Evolutionary conservation across 805 yeast genomes (phyloP).

Genomic region (Myxozyma melibiosi): DNA sequence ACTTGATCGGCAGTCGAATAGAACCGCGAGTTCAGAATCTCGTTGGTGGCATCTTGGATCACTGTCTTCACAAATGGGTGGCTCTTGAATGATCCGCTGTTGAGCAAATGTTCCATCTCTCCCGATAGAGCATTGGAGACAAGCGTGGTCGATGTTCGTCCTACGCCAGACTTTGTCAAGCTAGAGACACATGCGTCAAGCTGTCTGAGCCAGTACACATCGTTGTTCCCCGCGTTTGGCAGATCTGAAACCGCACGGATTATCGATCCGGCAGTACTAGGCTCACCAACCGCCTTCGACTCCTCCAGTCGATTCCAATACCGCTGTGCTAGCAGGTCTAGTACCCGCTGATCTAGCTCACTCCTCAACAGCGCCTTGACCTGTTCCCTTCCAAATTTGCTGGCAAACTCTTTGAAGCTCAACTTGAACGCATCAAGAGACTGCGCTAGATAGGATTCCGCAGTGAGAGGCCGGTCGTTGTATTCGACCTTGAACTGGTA

Average conservation of each 20-base stretch:
- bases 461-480: constrained; percentile 90
- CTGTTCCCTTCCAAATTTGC: constrained; percentile 79
- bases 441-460: constrained; percentile 90
- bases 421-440: constrained; percentile 84
- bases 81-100: constrained; percentile 70
- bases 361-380: constrained; percentile 74
- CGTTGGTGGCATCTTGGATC: constrained; percentile 80
- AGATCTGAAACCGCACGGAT: constrained; percentile 61
- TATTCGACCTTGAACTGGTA: constrained; percentile 95
- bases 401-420: constrained; percentile 83
- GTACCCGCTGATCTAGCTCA: constrained; percentile 84
- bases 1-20: constrained; percentile 97
- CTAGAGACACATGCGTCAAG: constrained; percentile 81
- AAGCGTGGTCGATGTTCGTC: constrained; percentile 81
- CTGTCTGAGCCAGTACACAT: constrained; percentile 84
- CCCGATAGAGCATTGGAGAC: constrained; percentile 77
- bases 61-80: constrained; percentile 86
- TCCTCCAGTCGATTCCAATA: constrained; percentile 80
- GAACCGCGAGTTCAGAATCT: constrained; percentile 75
- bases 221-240: constrained; percentile 60
- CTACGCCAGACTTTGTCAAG: constrained; percentile 90
- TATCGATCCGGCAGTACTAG: constrained; percentile 25
- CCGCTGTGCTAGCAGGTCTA: constrained; percentile 83
- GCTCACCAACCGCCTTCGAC: constrained; percentile 24
- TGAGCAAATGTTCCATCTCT: constrained; percentile 74